These are phyloP conservation scores for Pontederia crassipes DNA, from an alignment of 176 grass and related monocot species.

Conservation along the genomic window DNA sequence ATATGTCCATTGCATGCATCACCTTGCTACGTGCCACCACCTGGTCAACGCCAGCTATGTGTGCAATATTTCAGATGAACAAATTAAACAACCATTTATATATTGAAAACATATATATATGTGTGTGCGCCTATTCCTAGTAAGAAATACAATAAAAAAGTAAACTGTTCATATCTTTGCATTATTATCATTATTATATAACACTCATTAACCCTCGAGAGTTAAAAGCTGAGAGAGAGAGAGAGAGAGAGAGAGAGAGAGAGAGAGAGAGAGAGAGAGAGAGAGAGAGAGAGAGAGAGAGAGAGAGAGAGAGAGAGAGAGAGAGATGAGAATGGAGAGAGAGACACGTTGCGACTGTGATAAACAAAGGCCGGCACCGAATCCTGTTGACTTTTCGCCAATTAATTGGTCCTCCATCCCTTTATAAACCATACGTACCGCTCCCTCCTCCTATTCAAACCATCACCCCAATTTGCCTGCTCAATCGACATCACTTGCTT, in stretches of 20 bases:
- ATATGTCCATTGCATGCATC: background rate
- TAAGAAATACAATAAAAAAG: too few species aligned
- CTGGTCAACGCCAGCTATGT: background rate
- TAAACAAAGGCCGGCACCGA: conserved; percentile 82
- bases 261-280: conserved; percentile 3
- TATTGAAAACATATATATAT: too few species aligned
- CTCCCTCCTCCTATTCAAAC: conserved; percentile 16
- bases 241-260: conserved; percentile 3
- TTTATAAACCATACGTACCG: conserved; percentile 43
- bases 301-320: conserved; percentile 1
- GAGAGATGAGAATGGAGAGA: background rate
- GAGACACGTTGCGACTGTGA: conserved; percentile 60
- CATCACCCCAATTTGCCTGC: conserved; percentile 1
- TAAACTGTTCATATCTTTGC: background rate
- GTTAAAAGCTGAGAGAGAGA: too few species aligned
- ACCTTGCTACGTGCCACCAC: background rate
- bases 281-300: conserved; percentile 3
- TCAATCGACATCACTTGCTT: background rate
- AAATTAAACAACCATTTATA: too few species aligned
- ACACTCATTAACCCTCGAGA: background rate
- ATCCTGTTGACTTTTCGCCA: conserved; percentile 62
- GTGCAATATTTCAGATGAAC: too few species aligned
- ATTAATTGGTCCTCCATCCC: conserved; percentile 1
- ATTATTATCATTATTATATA: background rate
- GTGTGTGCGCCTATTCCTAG: too few species aligned